Percentiles rank a stretch among this genome's conserved stretches.
phyloP scores from a whole-genome alignment of 2,329 filamentous ascomycete genomes.

The Corniculantispora saksenae region DNA sequence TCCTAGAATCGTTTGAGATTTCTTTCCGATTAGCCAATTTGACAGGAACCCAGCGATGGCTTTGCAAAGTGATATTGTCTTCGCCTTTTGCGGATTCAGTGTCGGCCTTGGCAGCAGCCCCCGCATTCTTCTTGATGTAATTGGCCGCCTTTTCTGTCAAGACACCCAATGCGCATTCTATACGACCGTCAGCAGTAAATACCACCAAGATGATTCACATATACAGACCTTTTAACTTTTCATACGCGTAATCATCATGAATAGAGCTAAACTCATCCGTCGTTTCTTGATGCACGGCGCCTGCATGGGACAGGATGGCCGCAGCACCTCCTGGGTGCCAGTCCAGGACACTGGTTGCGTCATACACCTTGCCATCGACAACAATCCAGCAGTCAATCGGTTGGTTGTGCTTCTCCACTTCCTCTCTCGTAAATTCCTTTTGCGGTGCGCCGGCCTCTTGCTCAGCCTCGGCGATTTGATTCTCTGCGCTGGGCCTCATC shows the following conservation, averaged over 20 bases:
- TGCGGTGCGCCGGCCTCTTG: slow-evolving; percentile 45
- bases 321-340: slow-evolving; percentile 53
- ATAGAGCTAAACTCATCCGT: slow-evolving; percentile 51
- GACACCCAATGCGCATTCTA: slow-evolving; percentile 50
- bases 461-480: slow-evolving; percentile 45
- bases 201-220: slow-evolving; percentile 22
- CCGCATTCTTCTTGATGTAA: slow-evolving; percentile 46
- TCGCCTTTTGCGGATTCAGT: slow-evolving; percentile 22
- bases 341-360: slow-evolving; percentile 46
- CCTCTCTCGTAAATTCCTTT: slow-evolving; percentile 34
- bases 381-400: slow-evolving; percentile 56
- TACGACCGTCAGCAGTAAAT: background rate
- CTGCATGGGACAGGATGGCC: slow-evolving; percentile 50
- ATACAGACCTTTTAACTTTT: slow-evolving; percentile 43
- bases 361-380: slow-evolving; percentile 52
- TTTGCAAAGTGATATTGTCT: slow-evolving; percentile 38
- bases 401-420: slow-evolving; percentile 52
- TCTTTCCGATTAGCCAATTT: slow-evolving; percentile 29
- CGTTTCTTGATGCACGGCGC: slow-evolving; percentile 49
- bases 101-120: slow-evolving; percentile 37
- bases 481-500: slow-evolving; percentile 51
- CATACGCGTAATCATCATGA: slow-evolving; percentile 51
- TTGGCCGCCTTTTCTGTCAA: slow-evolving; percentile 50
- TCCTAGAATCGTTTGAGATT: slow-evolving; percentile 41
- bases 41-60: slow-evolving; percentile 36